Evolutionary conservation across 2,329 filamentous ascomycete genomes (phyloP), one percentile per base, ranked within the genome.

Genomic region (Corinectria fuckeliana): DNA sequence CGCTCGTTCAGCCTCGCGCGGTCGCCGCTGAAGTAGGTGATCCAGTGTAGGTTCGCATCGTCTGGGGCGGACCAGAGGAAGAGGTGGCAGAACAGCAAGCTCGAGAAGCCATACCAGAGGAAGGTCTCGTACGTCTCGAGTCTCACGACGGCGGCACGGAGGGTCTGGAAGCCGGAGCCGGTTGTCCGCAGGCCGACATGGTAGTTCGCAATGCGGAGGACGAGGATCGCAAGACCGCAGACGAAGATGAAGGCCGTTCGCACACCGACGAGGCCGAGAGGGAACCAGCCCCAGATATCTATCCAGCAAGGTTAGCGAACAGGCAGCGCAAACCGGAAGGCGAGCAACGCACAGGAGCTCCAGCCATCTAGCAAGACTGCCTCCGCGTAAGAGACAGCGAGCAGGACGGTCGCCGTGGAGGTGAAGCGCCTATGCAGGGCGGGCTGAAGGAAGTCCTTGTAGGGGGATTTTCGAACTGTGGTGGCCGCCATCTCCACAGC

Each of bases 381-480:
- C 72, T 92, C 86, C 34, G 85, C 54, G 74, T 95, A 96, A 72
- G 91, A 92, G 56, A 92, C 81, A 47, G 82, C 77, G 9, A 95
- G 78, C 13, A 93, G 81, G 63, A 91, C 80, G 13, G 85, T 83
- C 47, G 90, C 90, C 11, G 92, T 92, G 63, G 88, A 88, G 48
- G 90, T 89, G 77, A 97, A 98, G 70, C 93, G 87, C 70, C 91
- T 85, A 76, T 98, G 94, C 64, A 97, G 81, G 51, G 91, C 89
- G 49, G 94, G 93, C 62, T 94, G 96, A 68, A 97, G 80, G 76
- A 96, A 96, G 79, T 97, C 92, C 81, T 92, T 90, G 78, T 97
- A 96, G 48, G 84, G 81, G 70, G 81, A 78, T 72, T 75, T 85
- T 82, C 81, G 87, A 78, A 80, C 82, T 73, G 77, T 80, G 72